Evolutionary conservation across 257 asterid genomes (phyloP), one percentile per base, ranked within the genome.

Genomic region (Solanum chiquidenum): DNA sequence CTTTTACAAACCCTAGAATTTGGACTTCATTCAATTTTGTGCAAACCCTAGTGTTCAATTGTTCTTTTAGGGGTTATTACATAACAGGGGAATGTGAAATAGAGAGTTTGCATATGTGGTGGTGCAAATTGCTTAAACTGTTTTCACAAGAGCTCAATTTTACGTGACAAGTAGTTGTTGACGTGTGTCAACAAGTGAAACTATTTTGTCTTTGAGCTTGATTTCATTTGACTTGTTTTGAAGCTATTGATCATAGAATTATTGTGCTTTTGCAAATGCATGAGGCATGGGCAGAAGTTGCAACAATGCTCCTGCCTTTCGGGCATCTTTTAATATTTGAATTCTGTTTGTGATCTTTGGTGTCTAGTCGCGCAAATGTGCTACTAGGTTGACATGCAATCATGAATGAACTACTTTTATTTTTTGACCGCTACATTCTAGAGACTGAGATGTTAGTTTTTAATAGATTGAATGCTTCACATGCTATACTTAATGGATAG

Each of bases 81-180:
- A 82, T 90, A 90, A 91, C 88, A 71, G 89, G 80, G 84, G 58
- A 87, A 55, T 88, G 89, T 74, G 89, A 83, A 68, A 82, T 77
- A 33, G 80, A 88, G 27, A 74, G 83, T 86, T n/a, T 62, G 49
- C 71, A 88, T 73, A 82, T 85, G 55, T 6, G 31, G 87, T 88
- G 49, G 85, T 89, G 93, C 95, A 91, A 93, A 91, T 68, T 90
- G 92, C 87, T 91, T 90, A 88, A 87, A 90, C 88, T 91, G 93
- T 89, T 58, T 7, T 35, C 72, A 34, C 35, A 14, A 38, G 90
- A 83, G 58, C 88, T 49, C 46, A 84, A 18, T 75, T 89, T 37
- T 35, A 66, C 84, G 87, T 42, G 80, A 64, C 38, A 71, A 86
- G 23, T 85, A 40, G 85, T 44, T 38, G 77, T 75, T 44, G 77